Percentiles rank a stretch among this genome's conserved stretches.
These are phyloP conservation scores for Didymella exigua DNA, from an alignment of 2,329 filamentous ascomycete genomes.

Conservation along the genomic window DNA sequence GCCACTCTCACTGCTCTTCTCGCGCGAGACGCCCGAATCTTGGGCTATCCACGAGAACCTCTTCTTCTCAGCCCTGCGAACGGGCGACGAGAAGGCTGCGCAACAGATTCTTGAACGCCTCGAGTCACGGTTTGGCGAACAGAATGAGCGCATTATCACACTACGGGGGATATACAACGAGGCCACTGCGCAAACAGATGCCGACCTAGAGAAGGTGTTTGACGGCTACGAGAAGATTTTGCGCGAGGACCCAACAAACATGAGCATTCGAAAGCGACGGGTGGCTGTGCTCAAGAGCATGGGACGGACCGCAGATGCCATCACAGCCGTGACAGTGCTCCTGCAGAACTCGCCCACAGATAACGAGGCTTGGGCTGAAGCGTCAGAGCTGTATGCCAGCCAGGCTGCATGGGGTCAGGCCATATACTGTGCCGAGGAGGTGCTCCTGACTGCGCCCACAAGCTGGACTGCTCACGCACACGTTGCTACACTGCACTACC, in stretches of 20 bases:
- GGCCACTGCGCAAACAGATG: conserved; percentile 71
- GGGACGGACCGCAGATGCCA: conserved; percentile 72
- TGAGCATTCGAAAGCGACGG: conserved; percentile 83
- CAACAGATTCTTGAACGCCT: conserved; percentile 75
- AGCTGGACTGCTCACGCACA: conserved; percentile 96
- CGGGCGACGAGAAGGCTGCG: conserved; percentile 82
- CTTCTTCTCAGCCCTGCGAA: conserved; percentile 80
- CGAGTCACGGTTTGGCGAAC: conserved; percentile 76
- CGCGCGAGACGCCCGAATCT: conserved; percentile 73
- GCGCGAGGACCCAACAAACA: conserved; percentile 74
- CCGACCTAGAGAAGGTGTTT: conserved; percentile 71
- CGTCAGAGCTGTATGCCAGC: conserved; percentile 82
- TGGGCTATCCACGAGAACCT: conserved; percentile 90
- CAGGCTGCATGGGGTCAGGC: conserved; percentile 82
- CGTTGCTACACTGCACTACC: conserved; percentile 80
- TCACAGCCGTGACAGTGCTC: conserved; percentile 73
- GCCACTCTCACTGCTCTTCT: conserved; percentile 58
- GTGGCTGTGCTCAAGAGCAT: conserved; percentile 79
- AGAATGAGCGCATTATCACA: conserved; percentile 86
- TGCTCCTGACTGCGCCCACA: conserved; percentile 83
- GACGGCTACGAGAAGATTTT: conserved; percentile 79
- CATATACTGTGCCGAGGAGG: conserved; percentile 88
- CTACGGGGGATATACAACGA: conserved; percentile 84
- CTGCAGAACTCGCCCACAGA: conserved; percentile 87
- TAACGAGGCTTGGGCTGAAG: conserved; percentile 89